Base-by-base conservation (phyloP, 169 alveolate genomes). In the Eimeria necatrix region DNA sequence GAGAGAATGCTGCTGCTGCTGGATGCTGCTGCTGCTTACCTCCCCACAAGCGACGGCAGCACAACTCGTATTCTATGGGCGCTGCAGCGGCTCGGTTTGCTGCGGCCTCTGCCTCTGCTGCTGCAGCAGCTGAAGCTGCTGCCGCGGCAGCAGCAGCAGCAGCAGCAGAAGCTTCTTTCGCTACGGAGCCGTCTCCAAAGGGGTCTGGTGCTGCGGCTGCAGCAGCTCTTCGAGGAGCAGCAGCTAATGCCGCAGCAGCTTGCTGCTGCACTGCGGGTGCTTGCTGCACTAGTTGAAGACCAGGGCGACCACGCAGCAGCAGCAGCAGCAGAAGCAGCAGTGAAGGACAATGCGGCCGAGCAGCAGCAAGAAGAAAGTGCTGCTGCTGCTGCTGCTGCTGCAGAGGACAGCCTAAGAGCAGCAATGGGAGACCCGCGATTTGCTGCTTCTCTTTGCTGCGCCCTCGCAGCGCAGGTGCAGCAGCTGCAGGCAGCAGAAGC, bases 401-500 rank as follows among this genome's bases (percentile, higher is more conserved):
- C 8, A 14, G 76, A 20, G 41, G 5, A 5, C 6, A 68, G 7
- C 70, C 4, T 22, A 4, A 48, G 48, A 49, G 61, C 89, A 48
- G 71, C 70, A 80, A n/a, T 48, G 20, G 10, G 52, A 32, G 49
- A 24, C 48, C 49, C 70, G 48, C 18, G 70, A n/a, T 48, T 80
- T 51, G 89, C 89, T 80, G 89, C 89, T 51, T 24, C 89, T 80
- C 24, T 80, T 14, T 80, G 89, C 70, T 4, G 14, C 51, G 70
- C 89, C 10, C 14, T 51, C 70, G 70, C 49, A 48, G 48, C 26
- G 89, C 60, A n/a, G 70, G 60, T 80, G 89, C 71, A 80, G 61
- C 89, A 80, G 71, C 89, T 80, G 71, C 89, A 80, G 5, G 61
- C 89, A 80, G 89, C 89, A 80, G 89, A 80, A 48, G 89, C 89